Percentiles rank a stretch among this genome's conserved stretches.
Conservation (phyloP, 345 rosid genomes). For the Barbarea vulgaris region DNA sequence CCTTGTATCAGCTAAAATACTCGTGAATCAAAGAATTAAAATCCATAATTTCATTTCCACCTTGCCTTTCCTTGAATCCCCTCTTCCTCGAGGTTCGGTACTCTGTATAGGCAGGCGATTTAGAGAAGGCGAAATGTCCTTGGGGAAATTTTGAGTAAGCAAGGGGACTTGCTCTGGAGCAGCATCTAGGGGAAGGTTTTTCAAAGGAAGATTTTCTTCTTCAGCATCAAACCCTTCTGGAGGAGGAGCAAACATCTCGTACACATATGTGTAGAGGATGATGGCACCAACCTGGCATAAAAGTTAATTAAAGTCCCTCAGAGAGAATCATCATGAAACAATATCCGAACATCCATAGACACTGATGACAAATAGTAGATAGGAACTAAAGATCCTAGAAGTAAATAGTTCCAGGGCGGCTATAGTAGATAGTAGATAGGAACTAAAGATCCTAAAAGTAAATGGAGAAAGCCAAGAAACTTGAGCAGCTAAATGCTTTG, state of each 20-base stretch:
- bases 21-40: background rate
- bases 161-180: constrained; percentile 69
- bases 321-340: constrained; percentile 14
- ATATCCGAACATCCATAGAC: constrained; percentile 10
- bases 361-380: background rate
- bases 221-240: constrained; percentile 83
- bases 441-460: no score
- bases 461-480: no score
- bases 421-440: no score
- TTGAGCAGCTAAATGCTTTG: background rate
- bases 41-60: constrained; percentile 42
- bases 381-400: background rate
- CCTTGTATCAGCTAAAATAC: constrained; percentile 14
- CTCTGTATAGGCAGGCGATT: constrained; percentile 53
- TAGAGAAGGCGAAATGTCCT: constrained; percentile 53
- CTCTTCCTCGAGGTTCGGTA: constrained; percentile 39
- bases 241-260: constrained; percentile 91
- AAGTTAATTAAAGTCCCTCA: background rate
- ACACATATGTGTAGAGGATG: constrained; percentile 91
- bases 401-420: background rate
- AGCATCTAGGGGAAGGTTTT: constrained; percentile 49
- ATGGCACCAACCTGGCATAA: constrained; percentile 93
- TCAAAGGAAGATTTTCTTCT: constrained; percentile 58
- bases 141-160: constrained; percentile 50
- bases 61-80: constrained; percentile 56